Evolutionary conservation across 352 stramenopile genomes (phyloP), one percentile per base, ranked within the genome.

Genomic region (Peronospora destructor): DNA sequence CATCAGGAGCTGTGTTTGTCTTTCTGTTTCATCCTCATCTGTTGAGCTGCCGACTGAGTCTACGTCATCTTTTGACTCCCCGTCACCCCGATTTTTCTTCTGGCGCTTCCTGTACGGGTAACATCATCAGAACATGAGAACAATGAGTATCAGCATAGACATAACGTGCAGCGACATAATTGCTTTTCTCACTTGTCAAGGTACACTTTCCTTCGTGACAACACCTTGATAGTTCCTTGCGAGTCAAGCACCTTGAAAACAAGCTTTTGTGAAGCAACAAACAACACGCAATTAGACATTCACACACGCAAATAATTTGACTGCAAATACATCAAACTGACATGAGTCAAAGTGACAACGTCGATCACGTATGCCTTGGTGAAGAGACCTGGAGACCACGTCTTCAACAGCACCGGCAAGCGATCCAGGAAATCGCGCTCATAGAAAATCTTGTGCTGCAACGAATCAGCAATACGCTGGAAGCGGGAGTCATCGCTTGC

Each of bases 391-490:
- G 82, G 79, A 21, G 59, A 82, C 83, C 83, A 91, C 7, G 73
- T 80, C 45, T 90, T 90, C 17, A 94, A 47, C 13, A 94, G 49
- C 30, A 94, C 75, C 0, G 83, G 83, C 33, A 94, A 53, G 0
- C 83, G 80, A 56, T 94, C 83, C 6, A 94, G 45, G 41, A 94
- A 94, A 42, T 94, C 83, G 26, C 83, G 83, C 44, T 94, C 83
- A 40, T 94, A 94, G 32, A 94, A 76, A 41, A 94, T 83, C 44
- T 94, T 94, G 66, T 94, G 83, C 49, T 94, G 83, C 19, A 94
- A 51, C 8, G 80, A 91, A 45, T 91, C 78, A 4, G 78, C 80
- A 37, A 94, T 91, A 12, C 79, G 73, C 50, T 89, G 76, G 21
- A 86, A 82, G n/a, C 80, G 77, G 12, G 73, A 56, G 36, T 94